Evolutionary conservation across 2,329 filamentous ascomycete species (phyloP).

Genomic region (Acephala macrosclerotiorum): DNA sequence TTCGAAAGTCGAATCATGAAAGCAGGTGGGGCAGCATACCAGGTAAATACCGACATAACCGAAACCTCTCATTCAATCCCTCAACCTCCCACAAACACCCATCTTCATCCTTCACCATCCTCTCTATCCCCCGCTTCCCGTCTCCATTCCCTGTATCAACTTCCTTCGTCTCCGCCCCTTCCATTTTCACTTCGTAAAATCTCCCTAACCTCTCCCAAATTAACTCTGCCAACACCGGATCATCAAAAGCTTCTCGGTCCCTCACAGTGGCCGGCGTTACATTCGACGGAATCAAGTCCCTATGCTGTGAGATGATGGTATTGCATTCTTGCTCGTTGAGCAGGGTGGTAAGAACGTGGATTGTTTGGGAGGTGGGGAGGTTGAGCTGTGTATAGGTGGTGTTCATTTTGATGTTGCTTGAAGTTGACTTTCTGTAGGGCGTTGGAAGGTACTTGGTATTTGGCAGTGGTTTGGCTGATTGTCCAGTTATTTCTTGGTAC

Average conservation of each 20-base stretch:
- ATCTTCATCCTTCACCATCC: conserved; percentile 27
- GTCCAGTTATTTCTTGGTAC: too few relatives aligned
- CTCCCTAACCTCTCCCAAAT: conserved; percentile 10
- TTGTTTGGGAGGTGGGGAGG: neutral
- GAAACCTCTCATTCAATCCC: conserved; percentile 30
- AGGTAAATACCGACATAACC: conserved; percentile 26
- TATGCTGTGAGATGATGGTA: conserved; percentile 9
- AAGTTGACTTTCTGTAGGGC: neutral
- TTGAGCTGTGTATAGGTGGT: neutral
- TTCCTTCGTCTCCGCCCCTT: too few relatives aligned
- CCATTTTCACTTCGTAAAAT: too few relatives aligned
- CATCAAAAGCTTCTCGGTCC: conserved; percentile 9
- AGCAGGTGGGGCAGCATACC: conserved; percentile 12
- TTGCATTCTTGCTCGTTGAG: conserved; percentile 9
- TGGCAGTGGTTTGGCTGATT: neutral
- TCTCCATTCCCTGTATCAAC: too few relatives aligned
- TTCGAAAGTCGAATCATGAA: neutral
- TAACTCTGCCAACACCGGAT: neutral
- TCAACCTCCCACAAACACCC: conserved; percentile 20
- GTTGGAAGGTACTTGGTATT: neutral
- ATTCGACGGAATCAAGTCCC: conserved; percentile 15
- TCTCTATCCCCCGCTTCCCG: neutral
- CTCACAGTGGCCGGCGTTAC: conserved; percentile 16
- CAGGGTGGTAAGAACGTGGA: conserved; percentile 7
- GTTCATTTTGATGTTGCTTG: neutral